Percentiles rank a stretch among this genome's conserved stretches.
Evolutionary conservation across 305 asterid species (phyloP).

Genomic region (Rubia tinctorum): DNA sequence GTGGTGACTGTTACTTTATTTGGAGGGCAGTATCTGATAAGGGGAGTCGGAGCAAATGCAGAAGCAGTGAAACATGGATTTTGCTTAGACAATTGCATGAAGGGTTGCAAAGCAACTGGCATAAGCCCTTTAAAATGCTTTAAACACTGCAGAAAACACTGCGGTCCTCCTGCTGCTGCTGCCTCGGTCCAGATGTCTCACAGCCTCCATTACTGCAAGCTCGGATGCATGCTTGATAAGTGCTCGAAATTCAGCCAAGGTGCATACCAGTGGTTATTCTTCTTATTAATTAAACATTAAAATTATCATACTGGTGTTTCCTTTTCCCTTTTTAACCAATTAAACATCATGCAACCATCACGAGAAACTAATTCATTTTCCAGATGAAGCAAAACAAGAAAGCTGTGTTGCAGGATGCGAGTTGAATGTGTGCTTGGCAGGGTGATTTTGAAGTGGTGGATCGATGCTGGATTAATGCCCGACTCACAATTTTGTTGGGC

Average conservation of each 20-base stretch:
- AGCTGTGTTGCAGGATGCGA: background rate
- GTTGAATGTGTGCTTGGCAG: background rate
- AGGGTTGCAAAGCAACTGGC: constrained; percentile 2
- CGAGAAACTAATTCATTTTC: background rate
- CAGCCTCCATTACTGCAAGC: constrained; percentile 7
- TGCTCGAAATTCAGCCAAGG: constrained; percentile 1
- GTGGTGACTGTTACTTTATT: background rate
- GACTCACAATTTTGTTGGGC: background rate
- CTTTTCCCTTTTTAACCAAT: background rate
- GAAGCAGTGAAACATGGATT: background rate
- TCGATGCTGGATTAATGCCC: background rate
- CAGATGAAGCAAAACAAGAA: constrained; percentile 12
- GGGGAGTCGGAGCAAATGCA: background rate
- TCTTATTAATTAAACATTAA: background rate
- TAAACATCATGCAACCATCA: background rate
- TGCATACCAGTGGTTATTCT: background rate
- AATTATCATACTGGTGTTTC: background rate
- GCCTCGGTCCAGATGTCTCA: background rate
- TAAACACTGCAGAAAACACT: constrained; percentile 8
- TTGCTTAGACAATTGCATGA: constrained; percentile 12
- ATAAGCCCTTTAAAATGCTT: constrained; percentile 12
- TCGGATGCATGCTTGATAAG: constrained; percentile 9
- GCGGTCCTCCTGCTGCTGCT: background rate
- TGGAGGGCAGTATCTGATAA: background rate
- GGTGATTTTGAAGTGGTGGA: background rate